These are phyloP conservation scores for Alternaria rosae DNA, from an alignment of 2,329 filamentous ascomycete species.

Conservation along the genomic window DNA sequence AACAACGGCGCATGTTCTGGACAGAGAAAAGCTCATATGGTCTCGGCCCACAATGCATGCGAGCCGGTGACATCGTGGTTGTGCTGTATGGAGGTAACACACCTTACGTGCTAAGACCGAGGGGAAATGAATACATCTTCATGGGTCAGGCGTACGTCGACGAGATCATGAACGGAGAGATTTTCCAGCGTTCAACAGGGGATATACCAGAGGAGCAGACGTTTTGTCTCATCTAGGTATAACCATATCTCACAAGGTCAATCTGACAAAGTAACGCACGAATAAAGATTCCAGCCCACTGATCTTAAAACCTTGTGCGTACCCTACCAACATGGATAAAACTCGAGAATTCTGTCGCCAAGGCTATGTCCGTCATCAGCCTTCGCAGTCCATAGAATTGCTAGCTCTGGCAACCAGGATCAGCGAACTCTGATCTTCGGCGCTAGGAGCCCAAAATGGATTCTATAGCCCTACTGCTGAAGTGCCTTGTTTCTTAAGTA, in stretches of 20 bases:
- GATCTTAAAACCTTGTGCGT: too few species aligned
- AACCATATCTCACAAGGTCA: neutral
- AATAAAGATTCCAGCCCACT: too few species aligned
- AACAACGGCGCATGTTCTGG: conserved; percentile 4
- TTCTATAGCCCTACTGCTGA: too few species aligned
- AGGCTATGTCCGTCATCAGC: too few species aligned
- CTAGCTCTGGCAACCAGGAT: too few species aligned
- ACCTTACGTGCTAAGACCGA: conserved; percentile 9
- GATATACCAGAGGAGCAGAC: neutral
- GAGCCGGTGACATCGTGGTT: conserved; percentile 10
- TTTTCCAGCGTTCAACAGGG: neutral
- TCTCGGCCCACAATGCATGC: conserved; percentile 11
- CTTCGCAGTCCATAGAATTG: too few species aligned
- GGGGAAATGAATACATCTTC: neutral
- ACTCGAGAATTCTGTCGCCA: too few species aligned
- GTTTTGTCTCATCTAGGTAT: neutral
- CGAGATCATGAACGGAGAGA: conserved; percentile 11
- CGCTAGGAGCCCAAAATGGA: too few species aligned
- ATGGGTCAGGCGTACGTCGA: conserved; percentile 16
- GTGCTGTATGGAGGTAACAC: conserved; percentile 15
- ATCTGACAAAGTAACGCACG: too few species aligned
- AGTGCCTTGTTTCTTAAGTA: too few species aligned
- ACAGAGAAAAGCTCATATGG: conserved; percentile 3
- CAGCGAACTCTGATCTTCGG: too few species aligned
- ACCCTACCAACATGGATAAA: too few species aligned